Base-by-base conservation (phyloP, 1,284 basidiomycete species). In the Moesziomyces sp. region DNA sequence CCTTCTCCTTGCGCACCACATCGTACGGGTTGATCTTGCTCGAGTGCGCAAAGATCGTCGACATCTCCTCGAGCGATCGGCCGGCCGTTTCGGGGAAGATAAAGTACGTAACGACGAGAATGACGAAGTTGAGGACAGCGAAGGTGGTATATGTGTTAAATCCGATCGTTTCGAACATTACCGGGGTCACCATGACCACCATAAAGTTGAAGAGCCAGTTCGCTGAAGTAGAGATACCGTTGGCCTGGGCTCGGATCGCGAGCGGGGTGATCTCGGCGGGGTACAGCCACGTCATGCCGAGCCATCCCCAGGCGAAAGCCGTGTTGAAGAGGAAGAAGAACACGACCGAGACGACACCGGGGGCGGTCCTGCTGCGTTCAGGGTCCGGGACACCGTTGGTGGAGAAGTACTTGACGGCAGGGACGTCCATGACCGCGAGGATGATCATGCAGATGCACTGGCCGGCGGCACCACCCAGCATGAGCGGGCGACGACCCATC, bases 261-360 rank as follows among this genome's bases (percentile, higher is more conserved):
- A 83, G 70, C 0, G 80, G 80, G 1, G 81, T 82, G 58, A 82
- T 80, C 60, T 83, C 81, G 40, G 81, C 81, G 14, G 81, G 81
- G 65, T 82, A 82, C n/a, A 83, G 66, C 81, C 81, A 83, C 9
- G 81, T 78, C 80, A 83, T 80, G 18, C 81, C 81, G 33, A 83
- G 77, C 81, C 81, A 83, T 11, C 81, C 81, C 59, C 82, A 71
- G 21, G 74, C 81, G 50, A 83, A 83, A 48, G 75, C 77, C n/a
- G 76, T 76, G 67, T 83, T 83, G 69, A 81, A 83, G 38, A 82
- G 62, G 73, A 81, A 79, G 55, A 74, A 76, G 46, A 79, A 79
- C 26, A 81, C 76, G 49, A 76, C 74, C 44, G 79, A 79, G 30
- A 74, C 71, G 51, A 77, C 47, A 47, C 51, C 52, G 10, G 77